A percentile compares a stretch with the other conserved stretches of the same genome.
Conservation (phyloP, 768 basidiomycete species). For the Suillus tomentosus region DNA sequence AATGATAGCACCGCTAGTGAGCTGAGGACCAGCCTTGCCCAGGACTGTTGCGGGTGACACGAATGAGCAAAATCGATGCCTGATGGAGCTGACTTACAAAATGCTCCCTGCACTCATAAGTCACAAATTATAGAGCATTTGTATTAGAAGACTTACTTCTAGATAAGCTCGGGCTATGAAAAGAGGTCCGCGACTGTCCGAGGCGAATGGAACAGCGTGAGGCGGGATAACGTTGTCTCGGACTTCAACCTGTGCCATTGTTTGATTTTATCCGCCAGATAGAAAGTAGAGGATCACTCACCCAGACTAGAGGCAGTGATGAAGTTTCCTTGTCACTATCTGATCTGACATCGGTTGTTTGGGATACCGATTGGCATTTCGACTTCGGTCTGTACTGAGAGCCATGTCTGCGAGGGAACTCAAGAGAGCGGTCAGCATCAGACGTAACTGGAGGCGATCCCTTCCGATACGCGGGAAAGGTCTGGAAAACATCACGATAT, state of each 20-base stretch:
- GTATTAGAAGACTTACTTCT: slow-evolving; percentile 17
- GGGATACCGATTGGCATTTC: neutral
- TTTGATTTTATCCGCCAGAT: neutral
- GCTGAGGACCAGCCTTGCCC: slow-evolving; percentile 28
- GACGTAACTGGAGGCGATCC: neutral
- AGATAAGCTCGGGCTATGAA: slow-evolving; percentile 29
- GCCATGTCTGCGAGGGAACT: neutral
- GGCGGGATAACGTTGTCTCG: slow-evolving; percentile 32
- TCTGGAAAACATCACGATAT: neutral
- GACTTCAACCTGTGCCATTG: slow-evolving; percentile 27
- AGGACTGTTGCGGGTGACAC: slow-evolving; percentile 19
- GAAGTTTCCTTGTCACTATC: slow-evolving; percentile 14
- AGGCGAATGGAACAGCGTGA: slow-evolving; percentile 30
- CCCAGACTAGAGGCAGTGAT: slow-evolving; percentile 31
- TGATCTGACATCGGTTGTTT: neutral
- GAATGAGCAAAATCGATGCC: neutral
- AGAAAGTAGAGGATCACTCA: slow-evolving; percentile 12
- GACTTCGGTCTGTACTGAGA: neutral
- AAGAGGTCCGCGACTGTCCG: slow-evolving; percentile 27
- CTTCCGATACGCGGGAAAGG: neutral
- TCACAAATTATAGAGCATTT: neutral
- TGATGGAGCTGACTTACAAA: slow-evolving; percentile 22
- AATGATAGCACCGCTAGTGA: slow-evolving; percentile 29
- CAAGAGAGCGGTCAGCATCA: neutral
- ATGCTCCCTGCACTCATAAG: slow-evolving; percentile 22